Conservation (phyloP, 345 rosid species). For the Heritiera fomes region DNA sequence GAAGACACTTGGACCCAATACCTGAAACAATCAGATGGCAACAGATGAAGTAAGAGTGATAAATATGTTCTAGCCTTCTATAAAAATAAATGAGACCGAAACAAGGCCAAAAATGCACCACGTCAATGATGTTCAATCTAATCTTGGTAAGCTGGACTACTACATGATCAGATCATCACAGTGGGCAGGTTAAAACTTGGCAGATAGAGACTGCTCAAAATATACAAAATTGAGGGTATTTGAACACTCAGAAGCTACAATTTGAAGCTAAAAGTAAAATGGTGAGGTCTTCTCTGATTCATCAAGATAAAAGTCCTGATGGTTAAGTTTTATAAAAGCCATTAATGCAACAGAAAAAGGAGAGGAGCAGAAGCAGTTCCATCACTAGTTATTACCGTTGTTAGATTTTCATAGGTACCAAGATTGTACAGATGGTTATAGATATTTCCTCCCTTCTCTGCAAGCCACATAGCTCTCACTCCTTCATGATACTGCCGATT, state of each 20-base stretch:
- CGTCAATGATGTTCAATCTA: not conserved
- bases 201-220: not conserved
- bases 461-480: slow-evolving; percentile 92
- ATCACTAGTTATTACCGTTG: slow-evolving; percentile 39
- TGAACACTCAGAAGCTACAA: not conserved
- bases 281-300: not conserved
- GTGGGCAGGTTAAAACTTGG: not conserved
- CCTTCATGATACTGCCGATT: slow-evolving; percentile 84
- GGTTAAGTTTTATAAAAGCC: not conserved
- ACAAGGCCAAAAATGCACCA: not conserved
- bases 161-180: slow-evolving; percentile 4
- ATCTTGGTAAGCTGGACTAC: not conserved
- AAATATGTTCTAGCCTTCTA: not conserved
- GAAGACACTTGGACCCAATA: slow-evolving; percentile 70
- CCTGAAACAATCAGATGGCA: slow-evolving; percentile 44
- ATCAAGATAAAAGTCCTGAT: not conserved
- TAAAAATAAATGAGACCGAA: not conserved
- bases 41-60: not conserved
- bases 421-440: slow-evolving; percentile 88
- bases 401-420: slow-evolving; percentile 62
- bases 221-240: not conserved
- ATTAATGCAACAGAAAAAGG: slow-evolving; percentile 16
- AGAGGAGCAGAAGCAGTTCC: not conserved
- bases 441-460: slow-evolving; percentile 81
- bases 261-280: not conserved